phyloP scores from a whole-genome alignment of 2,329 filamentous ascomycete species.

The Fusarium dlaminii region DNA sequence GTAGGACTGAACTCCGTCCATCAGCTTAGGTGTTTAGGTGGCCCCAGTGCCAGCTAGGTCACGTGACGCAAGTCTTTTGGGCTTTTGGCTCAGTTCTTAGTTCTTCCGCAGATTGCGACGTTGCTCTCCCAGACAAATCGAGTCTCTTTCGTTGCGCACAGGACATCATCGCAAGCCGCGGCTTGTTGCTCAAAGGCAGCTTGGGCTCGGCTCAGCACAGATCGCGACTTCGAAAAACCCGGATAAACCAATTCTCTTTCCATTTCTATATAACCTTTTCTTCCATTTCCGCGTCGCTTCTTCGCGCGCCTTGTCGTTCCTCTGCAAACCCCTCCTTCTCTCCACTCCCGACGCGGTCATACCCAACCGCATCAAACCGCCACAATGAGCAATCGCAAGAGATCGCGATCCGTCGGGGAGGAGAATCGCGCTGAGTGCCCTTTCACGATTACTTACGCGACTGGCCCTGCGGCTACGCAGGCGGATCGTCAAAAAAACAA shows the following conservation, averaged over 20 bases:
- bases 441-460: conserved; percentile 54
- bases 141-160: conserved; percentile 42
- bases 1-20: conserved; percentile 6
- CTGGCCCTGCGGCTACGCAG: conserved; percentile 44
- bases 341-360: conserved; percentile 40
- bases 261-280: background rate
- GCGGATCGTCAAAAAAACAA: conserved; percentile 54
- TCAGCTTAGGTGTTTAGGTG: conserved; percentile 36
- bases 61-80: conserved; percentile 36
- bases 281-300: background rate
- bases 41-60: conserved; percentile 14
- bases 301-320: conserved; percentile 32
- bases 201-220: conserved; percentile 38
- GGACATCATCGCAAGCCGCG: conserved; percentile 44
- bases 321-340: conserved; percentile 42
- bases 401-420: conserved; percentile 58
- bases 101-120: conserved; percentile 41
- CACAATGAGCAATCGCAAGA: conserved; percentile 57
- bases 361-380: conserved; percentile 32
- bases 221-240: conserved; percentile 33
- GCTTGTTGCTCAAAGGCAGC: conserved; percentile 45
- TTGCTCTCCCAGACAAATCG: conserved; percentile 40
- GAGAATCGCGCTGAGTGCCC: conserved; percentile 67
- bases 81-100: conserved; percentile 39
- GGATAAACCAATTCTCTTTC: background rate